Percentiles rank a stretch among this genome's conserved stretches.
phyloP scores from a whole-genome alignment of 768 basidiomycete species.

The Russula abietina region DNA sequence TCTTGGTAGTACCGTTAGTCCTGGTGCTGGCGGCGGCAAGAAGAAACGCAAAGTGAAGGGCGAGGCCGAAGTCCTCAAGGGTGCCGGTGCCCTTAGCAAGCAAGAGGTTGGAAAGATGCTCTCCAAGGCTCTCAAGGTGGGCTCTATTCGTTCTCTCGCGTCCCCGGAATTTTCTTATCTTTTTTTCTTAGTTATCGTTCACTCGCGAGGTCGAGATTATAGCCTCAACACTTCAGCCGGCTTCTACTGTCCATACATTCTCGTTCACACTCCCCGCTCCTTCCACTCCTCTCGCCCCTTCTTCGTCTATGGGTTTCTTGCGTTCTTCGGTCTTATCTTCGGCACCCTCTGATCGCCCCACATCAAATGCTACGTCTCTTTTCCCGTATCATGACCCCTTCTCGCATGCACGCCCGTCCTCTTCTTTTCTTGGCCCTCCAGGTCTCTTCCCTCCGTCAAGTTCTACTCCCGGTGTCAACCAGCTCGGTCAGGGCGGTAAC shows the following conservation, averaged over 20 bases:
- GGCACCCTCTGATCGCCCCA: slow-evolving; percentile 35
- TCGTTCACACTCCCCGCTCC: slow-evolving; percentile 80
- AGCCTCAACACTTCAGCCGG: slow-evolving; percentile 89
- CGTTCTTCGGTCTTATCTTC: slow-evolving; percentile 68
- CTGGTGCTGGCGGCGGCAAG: slow-evolving; percentile 67
- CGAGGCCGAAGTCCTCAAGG: slow-evolving; percentile 60
- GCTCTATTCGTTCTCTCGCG: slow-evolving; percentile 11
- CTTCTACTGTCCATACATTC: slow-evolving; percentile 88
- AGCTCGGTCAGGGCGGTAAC: slow-evolving; percentile 13
- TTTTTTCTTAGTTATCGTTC: slow-evolving; percentile 64
- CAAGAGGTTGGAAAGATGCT: slow-evolving; percentile 88
- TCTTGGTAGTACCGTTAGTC: slow-evolving; percentile 79
- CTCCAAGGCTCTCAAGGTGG: slow-evolving; percentile 83
- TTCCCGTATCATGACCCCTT: slow-evolving; percentile 80
- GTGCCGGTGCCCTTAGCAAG: slow-evolving; percentile 74
- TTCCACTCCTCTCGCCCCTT: slow-evolving; percentile 68
- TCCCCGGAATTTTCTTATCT: not conserved
- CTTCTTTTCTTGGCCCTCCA: slow-evolving; percentile 76
- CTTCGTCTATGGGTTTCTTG: slow-evolving; percentile 62
- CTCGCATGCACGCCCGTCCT: slow-evolving; percentile 59
- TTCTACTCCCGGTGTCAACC: slow-evolving; percentile 23
- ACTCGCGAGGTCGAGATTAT: slow-evolving; percentile 91
- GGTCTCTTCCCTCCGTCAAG: slow-evolving; percentile 42
- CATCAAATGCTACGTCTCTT: slow-evolving; percentile 64
- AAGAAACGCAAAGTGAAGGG: slow-evolving; percentile 64